phyloP scores from a whole-genome alignment of 305 asterid genomes.

The Striga hermonthica region DNA sequence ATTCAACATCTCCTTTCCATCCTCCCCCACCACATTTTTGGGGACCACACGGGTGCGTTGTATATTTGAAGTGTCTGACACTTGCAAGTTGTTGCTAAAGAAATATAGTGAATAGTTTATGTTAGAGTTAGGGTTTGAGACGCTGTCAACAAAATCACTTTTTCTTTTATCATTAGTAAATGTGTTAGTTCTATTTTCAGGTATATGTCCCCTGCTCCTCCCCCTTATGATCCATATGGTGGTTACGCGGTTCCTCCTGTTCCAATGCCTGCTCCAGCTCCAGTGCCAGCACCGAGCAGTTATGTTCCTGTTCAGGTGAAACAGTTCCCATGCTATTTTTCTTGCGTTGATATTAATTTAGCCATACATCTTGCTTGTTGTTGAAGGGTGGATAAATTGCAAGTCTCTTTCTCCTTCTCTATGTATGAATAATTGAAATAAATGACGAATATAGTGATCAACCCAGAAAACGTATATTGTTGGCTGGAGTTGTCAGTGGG shows the following conservation, averaged over 20 bases:
- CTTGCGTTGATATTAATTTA: slow-evolving; percentile 16
- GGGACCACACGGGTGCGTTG: slow-evolving; percentile 84
- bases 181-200: slow-evolving; percentile 40
- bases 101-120: slow-evolving; percentile 19
- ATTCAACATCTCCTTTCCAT: slow-evolving; percentile 90
- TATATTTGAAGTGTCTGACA: background rate
- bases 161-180: background rate
- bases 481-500: background rate
- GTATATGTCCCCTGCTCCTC: slow-evolving; percentile 91
- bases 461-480: background rate
- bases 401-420: background rate
- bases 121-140: background rate
- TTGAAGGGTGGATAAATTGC: slow-evolving; percentile 3
- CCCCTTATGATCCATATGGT: slow-evolving; percentile 92
- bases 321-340: slow-evolving; percentile 9
- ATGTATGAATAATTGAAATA: background rate
- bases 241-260: slow-evolving; percentile 84
- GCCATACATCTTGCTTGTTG: background rate
- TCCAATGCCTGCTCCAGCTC: slow-evolving; percentile 86
- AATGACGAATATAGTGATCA: slow-evolving; percentile 6
- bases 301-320: slow-evolving; percentile 82
- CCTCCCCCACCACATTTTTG: slow-evolving; percentile 92
- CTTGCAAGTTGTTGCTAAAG: background rate
- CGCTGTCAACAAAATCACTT: background rate
- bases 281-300: slow-evolving; percentile 19